Evolutionary conservation across 2,329 filamentous ascomycete species (phyloP).

Genomic region (Clonostachys rhizophaga): DNA sequence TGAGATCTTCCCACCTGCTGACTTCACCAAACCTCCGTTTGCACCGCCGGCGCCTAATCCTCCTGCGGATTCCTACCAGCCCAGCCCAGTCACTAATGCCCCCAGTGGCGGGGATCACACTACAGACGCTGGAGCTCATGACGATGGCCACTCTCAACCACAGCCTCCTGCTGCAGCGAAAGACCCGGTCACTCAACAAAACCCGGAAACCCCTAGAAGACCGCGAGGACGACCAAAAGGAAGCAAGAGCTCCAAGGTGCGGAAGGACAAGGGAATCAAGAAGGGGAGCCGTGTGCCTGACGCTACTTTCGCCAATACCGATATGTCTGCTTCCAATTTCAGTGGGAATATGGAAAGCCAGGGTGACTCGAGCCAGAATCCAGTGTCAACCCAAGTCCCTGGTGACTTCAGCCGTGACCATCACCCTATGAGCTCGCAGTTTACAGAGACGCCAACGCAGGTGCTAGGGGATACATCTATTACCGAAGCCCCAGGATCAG

Average conservation of each 20-base stretch:
- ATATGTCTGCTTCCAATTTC: too few relatives aligned
- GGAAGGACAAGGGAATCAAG: conserved; percentile 47
- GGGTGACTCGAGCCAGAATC: neutral
- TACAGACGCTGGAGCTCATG: too few relatives aligned
- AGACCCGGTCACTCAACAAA: too few relatives aligned
- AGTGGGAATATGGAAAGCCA: too few relatives aligned
- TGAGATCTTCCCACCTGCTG: conserved; percentile 53
- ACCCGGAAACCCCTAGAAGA: conserved; percentile 25
- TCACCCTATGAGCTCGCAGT: neutral
- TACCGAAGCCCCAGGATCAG: conserved; percentile 3
- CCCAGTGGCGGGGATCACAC: too few relatives aligned
- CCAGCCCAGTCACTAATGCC: neutral
- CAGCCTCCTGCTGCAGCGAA: too few relatives aligned
- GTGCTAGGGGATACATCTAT: neutral
- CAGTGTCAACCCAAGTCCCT: neutral
- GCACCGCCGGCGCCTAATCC: neutral
- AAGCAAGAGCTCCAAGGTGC: conserved; percentile 30
- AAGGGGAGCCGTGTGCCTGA: conserved; percentile 18
- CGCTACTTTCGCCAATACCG: neutral
- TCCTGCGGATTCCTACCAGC: conserved; percentile 2
- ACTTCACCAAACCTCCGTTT: conserved; percentile 3
- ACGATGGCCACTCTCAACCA: too few relatives aligned
- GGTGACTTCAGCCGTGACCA: too few relatives aligned
- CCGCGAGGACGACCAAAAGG: conserved; percentile 51
- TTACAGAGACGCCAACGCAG: neutral